Conservation (phyloP, 176 grass and related monocot species). For the Oryza officinalis region DNA sequence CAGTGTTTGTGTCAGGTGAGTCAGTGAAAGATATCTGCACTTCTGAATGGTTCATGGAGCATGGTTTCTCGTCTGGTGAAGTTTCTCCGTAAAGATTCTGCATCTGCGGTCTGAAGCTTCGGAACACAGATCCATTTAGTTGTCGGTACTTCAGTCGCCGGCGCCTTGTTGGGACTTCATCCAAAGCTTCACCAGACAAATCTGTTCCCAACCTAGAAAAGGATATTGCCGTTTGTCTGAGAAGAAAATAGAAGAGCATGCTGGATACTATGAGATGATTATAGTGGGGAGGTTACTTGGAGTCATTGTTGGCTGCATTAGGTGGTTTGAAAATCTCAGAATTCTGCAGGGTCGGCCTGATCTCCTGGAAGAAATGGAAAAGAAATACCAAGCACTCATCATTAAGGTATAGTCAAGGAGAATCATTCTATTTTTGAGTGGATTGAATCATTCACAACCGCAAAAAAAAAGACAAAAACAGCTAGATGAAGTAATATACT, state of each 20-base stretch:
- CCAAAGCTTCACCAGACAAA: conserved; percentile 36
- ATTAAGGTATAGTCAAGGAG: neutral
- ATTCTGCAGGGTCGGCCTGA: conserved; percentile 50
- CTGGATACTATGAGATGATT: conserved; percentile 6
- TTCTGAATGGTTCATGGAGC: conserved; percentile 37
- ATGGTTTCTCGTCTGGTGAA: conserved; percentile 45
- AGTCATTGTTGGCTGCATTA: conserved; percentile 24
- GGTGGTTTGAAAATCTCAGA: conserved; percentile 51
- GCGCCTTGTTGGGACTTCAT: conserved; percentile 38
- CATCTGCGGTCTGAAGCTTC: conserved; percentile 45
- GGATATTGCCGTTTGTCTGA: conserved; percentile 15
- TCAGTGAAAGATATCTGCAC: conserved; percentile 46
- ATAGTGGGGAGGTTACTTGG: conserved; percentile 47
- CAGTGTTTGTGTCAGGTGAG: conserved; percentile 40
- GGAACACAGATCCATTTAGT: conserved; percentile 47
- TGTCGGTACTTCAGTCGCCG: conserved; percentile 54
- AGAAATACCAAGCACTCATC: conserved; percentile 7
- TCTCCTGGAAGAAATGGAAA: conserved; percentile 59
- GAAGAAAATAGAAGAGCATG: conserved; percentile 15
- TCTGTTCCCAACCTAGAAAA: conserved; percentile 43
- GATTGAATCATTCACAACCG: too few species aligned
- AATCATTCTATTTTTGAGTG: too few species aligned
- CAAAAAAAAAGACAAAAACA: too few species aligned
- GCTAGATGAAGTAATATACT: conserved; percentile 3
- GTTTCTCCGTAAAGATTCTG: conserved; percentile 51